A percentile compares a stretch with the other conserved stretches of the same genome.
Evolutionary conservation across 805 yeast genomes (phyloP).

Genomic region (Brettanomyces bruxellensis): DNA sequence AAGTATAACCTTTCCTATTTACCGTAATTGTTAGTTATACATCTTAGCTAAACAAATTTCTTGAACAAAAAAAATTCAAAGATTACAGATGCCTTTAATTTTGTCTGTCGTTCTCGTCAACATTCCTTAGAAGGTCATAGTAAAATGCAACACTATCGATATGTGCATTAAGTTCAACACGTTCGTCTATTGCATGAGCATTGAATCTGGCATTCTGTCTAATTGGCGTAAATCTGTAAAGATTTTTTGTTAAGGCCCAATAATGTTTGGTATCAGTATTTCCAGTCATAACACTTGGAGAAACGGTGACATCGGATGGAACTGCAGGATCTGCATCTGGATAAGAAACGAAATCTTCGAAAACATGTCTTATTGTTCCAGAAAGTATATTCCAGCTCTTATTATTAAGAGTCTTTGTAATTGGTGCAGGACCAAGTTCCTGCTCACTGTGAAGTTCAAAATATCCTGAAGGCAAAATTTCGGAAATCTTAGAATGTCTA

Average conservation of each 20-base stretch:
- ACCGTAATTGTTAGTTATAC: too few relatives aligned
- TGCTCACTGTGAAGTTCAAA: conserved; percentile 27
- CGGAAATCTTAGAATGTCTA: conserved; percentile 2
- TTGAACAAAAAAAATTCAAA: neutral
- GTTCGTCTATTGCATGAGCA: conserved; percentile 7
- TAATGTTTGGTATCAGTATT: conserved; percentile 57
- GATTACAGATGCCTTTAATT: too few relatives aligned
- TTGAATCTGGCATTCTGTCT: conserved; percentile 3
- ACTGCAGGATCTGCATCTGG: conserved; percentile 12
- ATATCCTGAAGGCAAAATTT: conserved; percentile 26
- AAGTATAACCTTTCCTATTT: too few relatives aligned
- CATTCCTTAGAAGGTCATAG: conserved; percentile 2
- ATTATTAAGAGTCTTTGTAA: conserved; percentile 25
- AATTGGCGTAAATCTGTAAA: conserved; percentile 33
- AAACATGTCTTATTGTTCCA: conserved; percentile 47
- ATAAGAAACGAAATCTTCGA: conserved; percentile 36
- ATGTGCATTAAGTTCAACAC: conserved; percentile 5
- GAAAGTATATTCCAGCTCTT: conserved; percentile 34
- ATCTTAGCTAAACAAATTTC: too few relatives aligned
- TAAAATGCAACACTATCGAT: conserved; percentile 6
- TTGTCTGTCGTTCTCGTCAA: conserved; percentile 7
- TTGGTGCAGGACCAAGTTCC: conserved; percentile 30
- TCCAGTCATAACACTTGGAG: conserved; percentile 47
- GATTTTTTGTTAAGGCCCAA: conserved; percentile 45
- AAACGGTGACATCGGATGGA: conserved; percentile 17